Base-by-base conservation (phyloP, 192 early-diverging fungal species). In the Umbelopsis vinacea region DNA sequence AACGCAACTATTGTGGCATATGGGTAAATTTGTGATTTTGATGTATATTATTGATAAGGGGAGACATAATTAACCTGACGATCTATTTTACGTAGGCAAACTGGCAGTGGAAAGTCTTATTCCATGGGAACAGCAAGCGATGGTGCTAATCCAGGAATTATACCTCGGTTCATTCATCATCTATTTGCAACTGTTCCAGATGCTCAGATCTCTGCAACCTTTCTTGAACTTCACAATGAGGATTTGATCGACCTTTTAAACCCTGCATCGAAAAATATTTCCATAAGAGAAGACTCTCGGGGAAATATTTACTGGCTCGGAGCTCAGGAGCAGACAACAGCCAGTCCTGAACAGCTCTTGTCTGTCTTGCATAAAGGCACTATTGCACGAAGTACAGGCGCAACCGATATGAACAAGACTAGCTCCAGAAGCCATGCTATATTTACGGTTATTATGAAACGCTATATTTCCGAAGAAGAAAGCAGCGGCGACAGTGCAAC, bases 171-270 rank as follows among this genome's bases (percentile, higher is more conserved):
- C 14, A 86, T 89, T 37, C 66, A 79, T 45, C 78, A 75, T 53
- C 81, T 93, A 47, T 93, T 91, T 53, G 53, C 63, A 50, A 57
- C 47, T 0, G 46, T 80, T 12, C 46, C 72, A 37, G 67, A 37
- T 6, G 68, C 67, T 43, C 83, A 88, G 70, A 80, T 88, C 26
- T 82, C 70, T 43, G 92, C 96, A 7, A 94, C 95, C 9, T 98
- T 97, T 78, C 69, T 99, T 46, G 96, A 99, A 80, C 79, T 97
- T n/a, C 96, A 99, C 81, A 98, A 99, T 81, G 97, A 99, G 74
- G 96, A 98, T 60, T 81, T 97, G 45, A 91, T 93, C 21, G 97
- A 99, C 75, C 83, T 99, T 21, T 82, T 97, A 24, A 80, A 82
- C 33, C 76, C 78, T 66, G 68, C 77, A 43, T 73, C 75, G 11